Conservation (phyloP, 345 rosid species). For the Aegle marmelos region DNA sequence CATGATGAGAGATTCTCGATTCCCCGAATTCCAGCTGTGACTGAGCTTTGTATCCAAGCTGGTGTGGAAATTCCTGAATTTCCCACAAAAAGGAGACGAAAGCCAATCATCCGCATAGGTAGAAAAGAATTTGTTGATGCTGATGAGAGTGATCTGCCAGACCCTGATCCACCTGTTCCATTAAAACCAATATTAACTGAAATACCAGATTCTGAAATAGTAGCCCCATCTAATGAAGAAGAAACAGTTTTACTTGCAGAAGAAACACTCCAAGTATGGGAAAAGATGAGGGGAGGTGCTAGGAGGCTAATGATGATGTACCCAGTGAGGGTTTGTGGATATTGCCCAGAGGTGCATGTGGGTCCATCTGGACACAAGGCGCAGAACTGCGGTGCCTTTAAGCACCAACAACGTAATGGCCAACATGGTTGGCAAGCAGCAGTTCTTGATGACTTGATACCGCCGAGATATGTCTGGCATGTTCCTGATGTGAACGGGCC, state of each 20-base stretch:
- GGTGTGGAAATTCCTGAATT: conserved; percentile 72
- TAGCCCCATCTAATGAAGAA: conserved; percentile 52
- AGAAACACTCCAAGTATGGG: conserved; percentile 82
- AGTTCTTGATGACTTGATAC: conserved; percentile 80
- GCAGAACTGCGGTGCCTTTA: conserved; percentile 88
- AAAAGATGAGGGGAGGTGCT: conserved; percentile 74
- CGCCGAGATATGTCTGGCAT: conserved; percentile 95
- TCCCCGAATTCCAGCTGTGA: conserved; percentile 71
- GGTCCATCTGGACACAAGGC: conserved; percentile 92
- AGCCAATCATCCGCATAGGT: conserved; percentile 73
- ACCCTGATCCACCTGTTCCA: conserved; percentile 57
- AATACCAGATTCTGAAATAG: conserved; percentile 48
- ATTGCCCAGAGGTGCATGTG: conserved; percentile 93
- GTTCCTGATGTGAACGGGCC: conserved; percentile 71
- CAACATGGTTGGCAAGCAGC: conserved; percentile 98
- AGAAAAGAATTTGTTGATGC: conserved; percentile 85
- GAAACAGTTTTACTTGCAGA: conserved; percentile 60
- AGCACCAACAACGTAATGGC: conserved; percentile 94
- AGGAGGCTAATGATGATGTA: conserved; percentile 84
- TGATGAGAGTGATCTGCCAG: conserved; percentile 85
- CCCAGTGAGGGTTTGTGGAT: conserved; percentile 87
- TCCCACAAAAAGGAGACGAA: conserved; percentile 84
- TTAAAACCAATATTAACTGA: conserved; percentile 52
- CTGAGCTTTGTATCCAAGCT: conserved; percentile 94
- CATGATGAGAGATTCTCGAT: conserved; percentile 79